A percentile compares a stretch with the other conserved stretches of the same genome.
phyloP scores from a whole-genome alignment of 805 yeast genomes.

The Candida boidinii region DNA sequence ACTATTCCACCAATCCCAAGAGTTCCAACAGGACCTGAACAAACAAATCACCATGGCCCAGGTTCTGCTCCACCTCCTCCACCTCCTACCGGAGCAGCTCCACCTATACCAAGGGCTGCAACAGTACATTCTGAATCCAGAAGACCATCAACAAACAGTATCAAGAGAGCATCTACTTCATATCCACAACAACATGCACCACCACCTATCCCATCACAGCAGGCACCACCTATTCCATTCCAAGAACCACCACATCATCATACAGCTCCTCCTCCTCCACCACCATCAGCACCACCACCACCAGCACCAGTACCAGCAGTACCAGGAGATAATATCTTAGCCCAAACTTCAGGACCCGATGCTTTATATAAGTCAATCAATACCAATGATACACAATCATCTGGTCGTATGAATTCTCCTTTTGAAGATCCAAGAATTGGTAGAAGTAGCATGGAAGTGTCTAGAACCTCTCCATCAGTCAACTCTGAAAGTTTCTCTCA shows the following conservation, averaged over 20 bases:
- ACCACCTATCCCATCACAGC: conserved; percentile 15
- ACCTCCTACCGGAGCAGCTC: conserved; percentile 5
- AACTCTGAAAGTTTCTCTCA: conserved; percentile 4
- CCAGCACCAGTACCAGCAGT: conserved; percentile 2
- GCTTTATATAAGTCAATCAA: too few species aligned
- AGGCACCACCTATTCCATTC: conserved; percentile 17
- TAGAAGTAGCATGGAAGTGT: conserved; percentile 3
- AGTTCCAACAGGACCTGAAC: not conserved
- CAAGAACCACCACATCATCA: conserved; percentile 8
- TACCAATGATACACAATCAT: too few species aligned
- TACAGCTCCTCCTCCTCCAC: conserved; percentile 8
- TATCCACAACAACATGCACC: conserved; percentile 12
- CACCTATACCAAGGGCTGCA: conserved; percentile 3
- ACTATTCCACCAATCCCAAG: conserved; percentile 1
- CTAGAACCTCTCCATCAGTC: conserved; percentile 13
- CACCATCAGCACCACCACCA: conserved; percentile 7
- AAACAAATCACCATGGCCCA: conserved; percentile 5
- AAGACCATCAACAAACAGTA: conserved; percentile 15
- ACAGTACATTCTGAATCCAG: conserved; percentile 2
- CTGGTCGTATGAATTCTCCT: too few species aligned
- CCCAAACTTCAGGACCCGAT: too few species aligned
- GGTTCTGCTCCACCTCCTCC: conserved; percentile 8
- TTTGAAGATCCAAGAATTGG: too few species aligned
- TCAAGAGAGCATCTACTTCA: conserved; percentile 9
- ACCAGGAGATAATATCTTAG: too few species aligned